These are phyloP conservation scores for Brassica rapa DNA, from an alignment of 345 rosid species.

Conservation along the genomic window DNA sequence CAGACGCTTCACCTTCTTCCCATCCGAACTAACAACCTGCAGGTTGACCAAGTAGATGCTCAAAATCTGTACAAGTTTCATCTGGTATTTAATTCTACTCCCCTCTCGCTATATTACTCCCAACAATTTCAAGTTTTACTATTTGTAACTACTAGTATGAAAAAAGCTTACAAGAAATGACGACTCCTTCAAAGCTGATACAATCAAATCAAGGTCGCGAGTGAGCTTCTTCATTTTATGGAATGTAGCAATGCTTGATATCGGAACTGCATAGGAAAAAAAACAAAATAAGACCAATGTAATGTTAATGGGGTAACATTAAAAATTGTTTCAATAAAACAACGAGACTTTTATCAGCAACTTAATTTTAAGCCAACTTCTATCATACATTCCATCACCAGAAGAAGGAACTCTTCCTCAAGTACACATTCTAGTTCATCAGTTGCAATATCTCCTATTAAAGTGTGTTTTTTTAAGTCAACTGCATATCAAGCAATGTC, in stretches of 20 bases:
- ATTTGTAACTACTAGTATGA: neutral
- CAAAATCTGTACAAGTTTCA: constrained; percentile 2
- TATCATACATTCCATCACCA: neutral
- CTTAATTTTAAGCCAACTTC: neutral
- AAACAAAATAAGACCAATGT: neutral
- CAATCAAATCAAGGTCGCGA: constrained; percentile 50
- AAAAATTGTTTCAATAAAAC: neutral
- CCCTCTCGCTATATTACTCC: neutral
- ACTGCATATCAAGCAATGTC: neutral
- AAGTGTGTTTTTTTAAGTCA: neutral
- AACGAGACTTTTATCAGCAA: neutral
- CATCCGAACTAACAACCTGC: constrained; percentile 75
- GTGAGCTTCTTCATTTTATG: constrained; percentile 83
- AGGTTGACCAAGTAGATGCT: constrained; percentile 24
- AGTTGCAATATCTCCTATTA: constrained; percentile 40
- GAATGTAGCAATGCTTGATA: constrained; percentile 66
- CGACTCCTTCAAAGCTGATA: constrained; percentile 72
- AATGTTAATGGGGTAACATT: neutral
- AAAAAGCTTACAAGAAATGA: constrained; percentile 63
- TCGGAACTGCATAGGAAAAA: constrained; percentile 63
- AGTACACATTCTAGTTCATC: neutral
- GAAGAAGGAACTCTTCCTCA: constrained; percentile 15
- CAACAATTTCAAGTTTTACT: neutral
- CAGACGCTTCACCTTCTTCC: constrained; percentile 85
- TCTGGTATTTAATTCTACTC: neutral